phyloP scores from a whole-genome alignment of 495 filamentous ascomycete genomes.

The Cercophora sp. region DNA sequence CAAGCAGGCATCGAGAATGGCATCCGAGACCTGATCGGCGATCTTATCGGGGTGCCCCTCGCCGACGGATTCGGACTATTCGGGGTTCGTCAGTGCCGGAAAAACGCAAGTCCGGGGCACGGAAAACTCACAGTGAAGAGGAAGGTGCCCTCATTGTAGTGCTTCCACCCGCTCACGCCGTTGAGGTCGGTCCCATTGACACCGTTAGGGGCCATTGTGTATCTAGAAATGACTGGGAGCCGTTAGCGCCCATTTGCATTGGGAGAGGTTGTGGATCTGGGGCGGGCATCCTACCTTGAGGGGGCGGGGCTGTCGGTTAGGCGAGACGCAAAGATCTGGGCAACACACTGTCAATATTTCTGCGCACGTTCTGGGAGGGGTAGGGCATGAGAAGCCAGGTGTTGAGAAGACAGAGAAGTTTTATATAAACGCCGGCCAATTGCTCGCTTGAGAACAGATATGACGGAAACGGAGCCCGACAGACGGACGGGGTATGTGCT shows the following conservation, averaged over 20 bases:
- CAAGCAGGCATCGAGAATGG: constrained; percentile 96
- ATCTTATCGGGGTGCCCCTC: constrained; percentile 99
- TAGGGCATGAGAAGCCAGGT: too few species aligned
- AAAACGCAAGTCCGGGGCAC: neutral
- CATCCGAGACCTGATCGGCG: constrained; percentile 97
- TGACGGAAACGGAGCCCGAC: too few species aligned
- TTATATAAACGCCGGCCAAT: neutral
- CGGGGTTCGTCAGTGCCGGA: constrained; percentile 18
- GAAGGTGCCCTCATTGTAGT: constrained; percentile 69
- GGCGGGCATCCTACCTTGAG: too few species aligned
- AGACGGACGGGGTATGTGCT: too few species aligned
- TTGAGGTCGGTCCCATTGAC: constrained; percentile 24
- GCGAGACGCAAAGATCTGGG: too few species aligned
- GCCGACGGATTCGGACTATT: constrained; percentile 88
- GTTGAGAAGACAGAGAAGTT: too few species aligned
- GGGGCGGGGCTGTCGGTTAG: too few species aligned
- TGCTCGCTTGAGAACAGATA: neutral
- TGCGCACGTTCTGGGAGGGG: neutral
- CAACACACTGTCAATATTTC: too few species aligned
- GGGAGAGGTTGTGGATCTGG: neutral
- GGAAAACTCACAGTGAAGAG: constrained; percentile 75
- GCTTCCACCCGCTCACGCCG: constrained; percentile 40
- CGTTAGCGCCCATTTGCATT: too few species aligned
- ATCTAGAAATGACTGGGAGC: neutral
- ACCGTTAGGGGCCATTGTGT: constrained; percentile 62